Conservation (phyloP, 768 basidiomycete genomes). For the Chalciporus piperatus region DNA sequence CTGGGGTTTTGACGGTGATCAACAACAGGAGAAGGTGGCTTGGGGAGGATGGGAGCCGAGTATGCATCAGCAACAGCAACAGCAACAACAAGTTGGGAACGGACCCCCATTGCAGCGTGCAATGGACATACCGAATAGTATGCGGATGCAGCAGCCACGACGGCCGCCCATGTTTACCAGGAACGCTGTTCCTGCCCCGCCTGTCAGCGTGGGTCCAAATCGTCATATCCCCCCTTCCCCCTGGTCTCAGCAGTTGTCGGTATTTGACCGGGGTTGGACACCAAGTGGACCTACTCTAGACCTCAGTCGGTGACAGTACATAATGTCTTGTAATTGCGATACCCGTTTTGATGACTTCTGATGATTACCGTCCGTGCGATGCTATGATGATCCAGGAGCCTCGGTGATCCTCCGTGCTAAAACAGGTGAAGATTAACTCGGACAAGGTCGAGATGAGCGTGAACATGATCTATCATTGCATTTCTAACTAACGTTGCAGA, state of each 20-base stretch:
- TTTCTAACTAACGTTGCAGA: background rate
- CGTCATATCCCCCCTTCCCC: constrained; percentile 41
- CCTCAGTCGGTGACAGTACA: constrained; percentile 32
- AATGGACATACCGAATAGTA: constrained; percentile 50
- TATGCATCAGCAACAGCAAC: constrained; percentile 29
- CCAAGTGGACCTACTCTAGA: constrained; percentile 38
- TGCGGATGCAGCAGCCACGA: constrained; percentile 52
- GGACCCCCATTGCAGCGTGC: constrained; percentile 42
- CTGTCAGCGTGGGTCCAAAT: constrained; percentile 34
- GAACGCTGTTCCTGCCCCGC: constrained; percentile 34
- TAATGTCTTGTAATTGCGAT: constrained; percentile 6
- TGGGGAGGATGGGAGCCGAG: constrained; percentile 31
- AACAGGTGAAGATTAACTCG: background rate
- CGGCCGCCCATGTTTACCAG: constrained; percentile 55
- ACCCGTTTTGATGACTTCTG: background rate
- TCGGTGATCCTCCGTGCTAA: background rate
- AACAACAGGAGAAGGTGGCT: constrained; percentile 18
- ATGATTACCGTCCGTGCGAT: background rate
- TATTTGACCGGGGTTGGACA: constrained; percentile 45
- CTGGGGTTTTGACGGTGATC: constrained; percentile 33
- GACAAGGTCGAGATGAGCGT: background rate
- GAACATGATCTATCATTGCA: constrained; percentile 18
- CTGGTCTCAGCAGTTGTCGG: constrained; percentile 37
- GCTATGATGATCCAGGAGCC: background rate
- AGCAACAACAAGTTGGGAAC: constrained; percentile 21